Conservation (phyloP, 768 basidiomycete species). For the Mrakia gelida region DNA sequence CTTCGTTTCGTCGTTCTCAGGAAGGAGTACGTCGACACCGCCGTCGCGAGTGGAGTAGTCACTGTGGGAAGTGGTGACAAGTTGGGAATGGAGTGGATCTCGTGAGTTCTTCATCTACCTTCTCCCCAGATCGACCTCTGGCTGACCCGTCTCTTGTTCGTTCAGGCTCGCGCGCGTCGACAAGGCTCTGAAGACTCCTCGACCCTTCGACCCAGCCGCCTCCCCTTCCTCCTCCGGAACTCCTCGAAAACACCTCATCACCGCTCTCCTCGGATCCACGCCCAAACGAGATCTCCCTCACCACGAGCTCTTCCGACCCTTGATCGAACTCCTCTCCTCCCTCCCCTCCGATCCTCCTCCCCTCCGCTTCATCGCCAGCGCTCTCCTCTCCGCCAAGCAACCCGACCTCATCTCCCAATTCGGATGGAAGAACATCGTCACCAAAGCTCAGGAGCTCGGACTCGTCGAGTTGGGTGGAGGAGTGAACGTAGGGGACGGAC, state of each 20-base stretch:
- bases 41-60: slow-evolving; percentile 13
- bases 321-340: slow-evolving; percentile 20
- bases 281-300: slow-evolving; percentile 4
- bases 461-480: slow-evolving; percentile 18
- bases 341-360: slow-evolving; percentile 19
- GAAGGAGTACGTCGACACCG: slow-evolving; percentile 15
- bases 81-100: slow-evolving; percentile 28
- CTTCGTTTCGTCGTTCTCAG: neutral
- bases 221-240: neutral
- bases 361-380: slow-evolving; percentile 23
- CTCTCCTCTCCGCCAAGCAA: slow-evolving; percentile 20
- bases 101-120: neutral
- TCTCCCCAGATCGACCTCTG: no score
- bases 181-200: neutral
- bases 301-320: slow-evolving; percentile 7
- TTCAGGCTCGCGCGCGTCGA: neutral
- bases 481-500: slow-evolving; percentile 8
- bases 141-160: neutral
- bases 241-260: slow-evolving; percentile 22
- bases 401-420: slow-evolving; percentile 20
- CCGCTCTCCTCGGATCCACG: neutral
- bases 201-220: neutral
- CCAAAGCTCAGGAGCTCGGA: slow-evolving; percentile 12
- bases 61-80: slow-evolving; percentile 15
- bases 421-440: slow-evolving; percentile 22